These are phyloP conservation scores for Dothidotthia symphoricarpi DNA, from an alignment of 2,329 filamentous ascomycete species.

Conservation along the genomic window DNA sequence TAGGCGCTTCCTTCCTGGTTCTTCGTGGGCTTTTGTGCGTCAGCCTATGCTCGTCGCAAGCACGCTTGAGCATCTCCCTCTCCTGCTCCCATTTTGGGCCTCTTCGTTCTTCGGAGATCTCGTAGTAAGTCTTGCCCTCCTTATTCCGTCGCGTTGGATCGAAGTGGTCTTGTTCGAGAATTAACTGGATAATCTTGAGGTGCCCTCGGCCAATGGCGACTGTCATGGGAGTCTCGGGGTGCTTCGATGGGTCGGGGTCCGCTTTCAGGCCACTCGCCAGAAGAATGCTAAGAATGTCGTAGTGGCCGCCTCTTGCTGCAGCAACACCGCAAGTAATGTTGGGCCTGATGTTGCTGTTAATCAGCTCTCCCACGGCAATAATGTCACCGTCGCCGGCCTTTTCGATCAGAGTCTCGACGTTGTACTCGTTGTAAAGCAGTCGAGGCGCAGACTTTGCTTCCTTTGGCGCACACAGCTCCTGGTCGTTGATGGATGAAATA, in stretches of 20 bases:
- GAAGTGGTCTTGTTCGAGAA: constrained; percentile 75
- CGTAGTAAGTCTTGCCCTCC: constrained; percentile 78
- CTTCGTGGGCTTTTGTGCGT: constrained; percentile 37
- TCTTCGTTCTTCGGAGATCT: constrained; percentile 77
- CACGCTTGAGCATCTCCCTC: constrained; percentile 72
- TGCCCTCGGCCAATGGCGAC: constrained; percentile 89
- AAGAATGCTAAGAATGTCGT: constrained; percentile 76
- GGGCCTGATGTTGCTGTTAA: constrained; percentile 52
- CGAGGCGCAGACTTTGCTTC: constrained; percentile 42
- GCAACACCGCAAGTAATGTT: constrained; percentile 88
- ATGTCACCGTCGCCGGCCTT: constrained; percentile 52
- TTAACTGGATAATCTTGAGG: constrained; percentile 75
- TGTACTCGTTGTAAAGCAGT: constrained; percentile 52
- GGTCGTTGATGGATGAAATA: constrained; percentile 52
- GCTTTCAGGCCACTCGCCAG: constrained; percentile 50
- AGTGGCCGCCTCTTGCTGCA: constrained; percentile 87
- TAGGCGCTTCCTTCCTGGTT: constrained; percentile 35
- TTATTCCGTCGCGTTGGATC: constrained; percentile 74
- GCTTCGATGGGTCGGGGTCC: constrained; percentile 67
- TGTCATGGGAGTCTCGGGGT: constrained; percentile 87
- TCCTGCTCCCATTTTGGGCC: constrained; percentile 92
- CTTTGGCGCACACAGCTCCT: constrained; percentile 21
- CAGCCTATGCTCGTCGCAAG: constrained; percentile 60
- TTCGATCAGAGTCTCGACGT: constrained; percentile 49
- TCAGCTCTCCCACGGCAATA: constrained; percentile 49